phyloP scores from a whole-genome alignment of 129 eudicot genomes.

The Daucus carota region DNA sequence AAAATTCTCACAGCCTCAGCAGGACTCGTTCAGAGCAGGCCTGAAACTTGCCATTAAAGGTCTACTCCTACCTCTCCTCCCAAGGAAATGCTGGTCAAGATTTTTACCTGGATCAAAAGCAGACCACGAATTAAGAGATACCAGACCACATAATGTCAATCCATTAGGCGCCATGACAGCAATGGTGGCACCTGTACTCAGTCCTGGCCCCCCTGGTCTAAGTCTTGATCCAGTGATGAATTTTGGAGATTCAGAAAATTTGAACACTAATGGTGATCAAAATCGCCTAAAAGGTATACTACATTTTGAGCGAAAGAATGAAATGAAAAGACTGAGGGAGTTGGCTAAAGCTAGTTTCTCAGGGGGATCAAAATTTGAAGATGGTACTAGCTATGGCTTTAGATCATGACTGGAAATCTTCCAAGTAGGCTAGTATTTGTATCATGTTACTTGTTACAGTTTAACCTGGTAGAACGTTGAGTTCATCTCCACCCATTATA shows the following conservation, averaged over 20 bases:
- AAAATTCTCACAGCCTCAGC: conserved; percentile 15
- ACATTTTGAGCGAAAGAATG: conserved; percentile 11
- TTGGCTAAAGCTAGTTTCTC: conserved; percentile 23
- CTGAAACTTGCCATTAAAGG: conserved; percentile 12
- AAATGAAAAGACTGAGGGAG: conserved; percentile 16
- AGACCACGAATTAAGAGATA: background rate
- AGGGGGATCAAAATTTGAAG: conserved; percentile 11
- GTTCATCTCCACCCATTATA: background rate
- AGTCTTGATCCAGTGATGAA: background rate
- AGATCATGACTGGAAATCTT: background rate
- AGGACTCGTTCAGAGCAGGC: conserved; percentile 11
- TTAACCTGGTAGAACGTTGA: background rate
- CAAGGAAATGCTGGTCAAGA: conserved; percentile 20
- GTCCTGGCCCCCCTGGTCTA: conserved; percentile 14
- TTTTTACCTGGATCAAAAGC: conserved; percentile 1
- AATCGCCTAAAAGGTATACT: conserved; percentile 11
- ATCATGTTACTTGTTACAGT: background rate
- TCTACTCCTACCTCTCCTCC: conserved; percentile 20
- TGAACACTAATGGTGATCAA: background rate
- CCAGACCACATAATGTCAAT: background rate
- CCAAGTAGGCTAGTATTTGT: background rate
- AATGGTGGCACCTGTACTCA: conserved; percentile 14
- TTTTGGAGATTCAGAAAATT: background rate
- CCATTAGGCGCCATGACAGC: conserved; percentile 12
- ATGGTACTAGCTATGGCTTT: conserved; percentile 15